Evolutionary conservation across 2,329 filamentous ascomycete species (phyloP).

Genomic region (Metarhizium album): DNA sequence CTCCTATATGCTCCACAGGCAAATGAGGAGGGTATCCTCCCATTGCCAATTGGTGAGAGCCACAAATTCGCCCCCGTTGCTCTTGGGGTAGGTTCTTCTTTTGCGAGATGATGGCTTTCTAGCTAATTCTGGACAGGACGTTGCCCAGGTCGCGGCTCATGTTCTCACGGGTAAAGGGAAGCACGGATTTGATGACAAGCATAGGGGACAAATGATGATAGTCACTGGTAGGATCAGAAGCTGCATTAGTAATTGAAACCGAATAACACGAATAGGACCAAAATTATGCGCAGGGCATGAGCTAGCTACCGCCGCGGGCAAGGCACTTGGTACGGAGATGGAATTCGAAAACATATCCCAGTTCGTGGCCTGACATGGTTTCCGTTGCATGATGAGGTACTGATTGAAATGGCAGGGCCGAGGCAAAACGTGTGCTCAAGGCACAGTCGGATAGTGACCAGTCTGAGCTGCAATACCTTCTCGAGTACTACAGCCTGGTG

Average conservation of each 20-base stretch:
- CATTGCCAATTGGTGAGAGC: slow-evolving; percentile 33
- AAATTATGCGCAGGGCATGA: slow-evolving; percentile 35
- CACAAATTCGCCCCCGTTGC: slow-evolving; percentile 41
- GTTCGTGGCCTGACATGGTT: background rate
- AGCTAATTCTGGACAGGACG: slow-evolving; percentile 22
- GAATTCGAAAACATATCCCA: slow-evolving; percentile 15
- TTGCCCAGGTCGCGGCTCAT: slow-evolving; percentile 36
- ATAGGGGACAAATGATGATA: slow-evolving; percentile 41
- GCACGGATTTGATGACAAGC: slow-evolving; percentile 37
- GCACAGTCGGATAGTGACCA: slow-evolving; percentile 13
- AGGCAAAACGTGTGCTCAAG: slow-evolving; percentile 8
- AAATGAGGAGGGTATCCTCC: slow-evolving; percentile 30
- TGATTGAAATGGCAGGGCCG: slow-evolving; percentile 1
- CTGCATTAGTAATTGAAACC: slow-evolving; percentile 15
- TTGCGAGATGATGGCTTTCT: background rate
- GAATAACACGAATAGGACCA: slow-evolving; percentile 22
- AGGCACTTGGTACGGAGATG: slow-evolving; percentile 28
- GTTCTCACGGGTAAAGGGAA: slow-evolving; percentile 35
- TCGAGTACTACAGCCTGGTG: slow-evolving; percentile 42
- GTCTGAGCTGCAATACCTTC: slow-evolving; percentile 34
- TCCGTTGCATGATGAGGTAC: background rate
- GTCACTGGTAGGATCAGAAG: slow-evolving; percentile 28
- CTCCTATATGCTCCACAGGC: slow-evolving; percentile 35
- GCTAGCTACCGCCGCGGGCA: slow-evolving; percentile 32
- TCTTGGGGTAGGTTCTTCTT: slow-evolving; percentile 25